Base-by-base conservation (phyloP, 441 rosid species). In the Hura crepitans region DNA sequence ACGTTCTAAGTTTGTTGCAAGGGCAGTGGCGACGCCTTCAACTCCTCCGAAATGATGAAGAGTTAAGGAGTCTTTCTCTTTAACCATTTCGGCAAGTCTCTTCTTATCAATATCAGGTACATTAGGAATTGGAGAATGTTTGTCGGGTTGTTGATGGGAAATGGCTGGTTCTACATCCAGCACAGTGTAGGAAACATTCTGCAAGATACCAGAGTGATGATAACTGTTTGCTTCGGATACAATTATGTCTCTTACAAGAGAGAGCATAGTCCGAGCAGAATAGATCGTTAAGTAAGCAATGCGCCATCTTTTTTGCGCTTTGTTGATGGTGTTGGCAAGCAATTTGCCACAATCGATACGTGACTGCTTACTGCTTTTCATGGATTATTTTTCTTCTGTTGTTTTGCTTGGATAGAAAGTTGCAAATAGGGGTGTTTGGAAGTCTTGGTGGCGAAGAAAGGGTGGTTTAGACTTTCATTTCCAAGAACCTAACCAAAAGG, bases 271-370 rank as follows among this genome's bases (percentile, higher is more conserved):
- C 45, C 89, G 72, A 39, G 67, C 66, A 23, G 91, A 83, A 62
- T 79, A 82, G 69, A 88, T 86, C 6, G 85, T 76, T 20, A 80
- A 57, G 17, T 77, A 86, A 28, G 88, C 90, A 47, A 85, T 68
- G 37, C 93, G 88, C 93, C 91, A 88, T 66, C 93, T 78, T 83
- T 81, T 82, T 25, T 85, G 85, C 17, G 93, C 85, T 72, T 75
- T 79, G 77, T 22, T 86, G 62, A 84, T 73, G 65, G 81, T 77
- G 64, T 47, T 46, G 75, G 77, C 61, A 42, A 87, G 72, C 54
- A 83, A 73, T 28, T 78, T 46, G 64, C 57, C 20, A 74, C 77
- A 77, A 69, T 76, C 72, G 62, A 51, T 43, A 33, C 57, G 72
- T 15, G 78, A 73, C 49, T 62, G 59, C 75, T 78, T 73, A 71